Percentiles rank a stretch among this genome's conserved stretches.
Evolutionary conservation across 768 basidiomycete species (phyloP).

Genomic region (Xerocomellus dryophilus): DNA sequence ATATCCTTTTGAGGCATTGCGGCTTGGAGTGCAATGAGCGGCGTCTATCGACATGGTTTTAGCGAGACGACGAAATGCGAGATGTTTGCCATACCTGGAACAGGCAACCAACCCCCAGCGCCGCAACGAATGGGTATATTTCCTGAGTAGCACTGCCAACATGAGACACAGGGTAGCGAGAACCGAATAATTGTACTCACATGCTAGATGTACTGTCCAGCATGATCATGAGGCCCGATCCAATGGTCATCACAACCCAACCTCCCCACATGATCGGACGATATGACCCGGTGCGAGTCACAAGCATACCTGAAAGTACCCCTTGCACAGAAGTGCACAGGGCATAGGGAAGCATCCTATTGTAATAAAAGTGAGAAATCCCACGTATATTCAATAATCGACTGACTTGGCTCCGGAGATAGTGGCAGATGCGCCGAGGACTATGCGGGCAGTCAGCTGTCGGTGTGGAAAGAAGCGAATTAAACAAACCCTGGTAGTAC

Average conservation of each 20-base stretch:
- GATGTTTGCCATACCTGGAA: conserved; percentile 27
- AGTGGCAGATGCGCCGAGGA: conserved; percentile 38
- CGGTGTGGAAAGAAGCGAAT: background rate
- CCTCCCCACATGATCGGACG: conserved; percentile 33
- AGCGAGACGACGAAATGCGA: background rate
- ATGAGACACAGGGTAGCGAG: background rate
- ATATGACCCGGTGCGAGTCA: conserved; percentile 29
- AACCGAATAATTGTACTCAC: conserved; percentile 16
- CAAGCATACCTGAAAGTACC: conserved; percentile 22
- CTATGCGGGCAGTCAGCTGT: conserved; percentile 6
- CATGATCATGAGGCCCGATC: conserved; percentile 38
- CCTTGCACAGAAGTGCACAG: conserved; percentile 24
- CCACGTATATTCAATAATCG: too few species aligned
- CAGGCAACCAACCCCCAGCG: conserved; percentile 34
- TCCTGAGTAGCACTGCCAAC: conserved; percentile 30
- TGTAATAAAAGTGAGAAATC: background rate
- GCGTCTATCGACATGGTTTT: conserved; percentile 14
- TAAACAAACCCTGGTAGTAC: conserved; percentile 36
- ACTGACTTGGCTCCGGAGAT: conserved; percentile 30
- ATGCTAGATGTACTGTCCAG: conserved; percentile 31
- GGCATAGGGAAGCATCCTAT: conserved; percentile 37
- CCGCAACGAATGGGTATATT: conserved; percentile 32
- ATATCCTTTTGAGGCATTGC: conserved; percentile 47
- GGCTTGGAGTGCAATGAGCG: conserved; percentile 39
- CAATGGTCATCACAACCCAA: conserved; percentile 31